Conservation (phyloP, 2,329 filamentous ascomycete species). For the Penicillium corylophilum region DNA sequence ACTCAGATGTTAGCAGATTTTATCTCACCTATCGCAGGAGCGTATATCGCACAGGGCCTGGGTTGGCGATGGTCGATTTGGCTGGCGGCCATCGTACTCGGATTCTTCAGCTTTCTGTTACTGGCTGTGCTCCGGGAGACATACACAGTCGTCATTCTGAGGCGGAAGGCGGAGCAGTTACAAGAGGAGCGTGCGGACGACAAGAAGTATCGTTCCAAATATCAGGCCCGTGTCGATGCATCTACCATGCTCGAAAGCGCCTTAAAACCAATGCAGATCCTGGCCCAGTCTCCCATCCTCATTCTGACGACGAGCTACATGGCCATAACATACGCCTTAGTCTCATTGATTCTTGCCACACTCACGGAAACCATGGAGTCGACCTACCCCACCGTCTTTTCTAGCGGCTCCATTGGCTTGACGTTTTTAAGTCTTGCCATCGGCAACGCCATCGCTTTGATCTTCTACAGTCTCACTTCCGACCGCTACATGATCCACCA, state of each 20-base stretch:
- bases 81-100: constrained; percentile 50
- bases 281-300: constrained; percentile 1
- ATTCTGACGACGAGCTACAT: constrained; percentile 4
- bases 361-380: constrained; percentile 2
- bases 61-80: constrained; percentile 58
- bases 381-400: constrained; percentile 2
- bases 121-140: constrained; percentile 59
- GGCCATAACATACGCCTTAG: constrained; percentile 5
- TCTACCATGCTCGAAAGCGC: constrained; percentile 3
- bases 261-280: constrained; percentile 2
- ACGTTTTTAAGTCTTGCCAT: constrained; percentile 4
- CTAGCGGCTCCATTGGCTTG: constrained; percentile 2
- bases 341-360: constrained; percentile 4
- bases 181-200: constrained; percentile 4
- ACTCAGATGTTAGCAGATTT: constrained; percentile 48
- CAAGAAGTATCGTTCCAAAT: constrained; percentile 4
- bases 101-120: constrained; percentile 49
- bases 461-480: constrained; percentile 5
- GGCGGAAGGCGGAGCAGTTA: constrained; percentile 38
- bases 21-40: constrained; percentile 56
- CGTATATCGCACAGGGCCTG: constrained; percentile 51
- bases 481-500: constrained; percentile 3
- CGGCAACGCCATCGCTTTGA: constrained; percentile 3
- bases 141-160: constrained; percentile 58
- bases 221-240: constrained; percentile 4